Evolutionary conservation across 148 eudicot genomes (phyloP).

Genomic region (Pouteria glomerata): DNA sequence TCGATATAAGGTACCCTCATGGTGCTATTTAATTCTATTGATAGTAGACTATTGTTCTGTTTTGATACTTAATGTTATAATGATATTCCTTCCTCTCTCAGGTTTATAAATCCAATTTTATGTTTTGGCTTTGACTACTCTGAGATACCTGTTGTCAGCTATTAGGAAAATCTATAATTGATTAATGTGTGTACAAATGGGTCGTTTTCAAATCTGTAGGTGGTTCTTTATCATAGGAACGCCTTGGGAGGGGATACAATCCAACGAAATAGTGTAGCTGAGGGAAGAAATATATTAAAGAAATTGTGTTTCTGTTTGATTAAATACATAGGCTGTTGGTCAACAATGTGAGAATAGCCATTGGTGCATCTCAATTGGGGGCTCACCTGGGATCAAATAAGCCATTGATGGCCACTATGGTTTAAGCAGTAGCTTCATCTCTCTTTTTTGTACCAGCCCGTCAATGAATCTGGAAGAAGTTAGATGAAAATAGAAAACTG

Average conservation of each 20-base stretch:
- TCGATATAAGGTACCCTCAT: conserved; percentile 53
- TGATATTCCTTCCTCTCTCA: background rate
- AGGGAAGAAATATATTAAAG: background rate
- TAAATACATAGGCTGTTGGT: background rate
- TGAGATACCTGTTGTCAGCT: background rate
- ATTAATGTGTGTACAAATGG: background rate
- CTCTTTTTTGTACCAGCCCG: background rate
- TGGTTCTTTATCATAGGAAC: background rate
- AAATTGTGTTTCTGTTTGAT: background rate
- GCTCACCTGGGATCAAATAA: background rate
- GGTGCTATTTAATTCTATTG: background rate
- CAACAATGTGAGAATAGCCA: background rate
- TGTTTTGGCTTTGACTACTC: background rate
- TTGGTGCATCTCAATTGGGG: background rate
- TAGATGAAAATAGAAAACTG: background rate
- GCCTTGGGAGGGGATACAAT: background rate
- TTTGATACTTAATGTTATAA: background rate
- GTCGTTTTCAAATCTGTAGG: background rate
- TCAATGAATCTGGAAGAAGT: background rate
- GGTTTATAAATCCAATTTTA: background rate
- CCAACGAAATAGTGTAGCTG: background rate
- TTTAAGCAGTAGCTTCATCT: background rate
- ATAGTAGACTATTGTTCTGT: background rate
- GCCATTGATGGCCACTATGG: background rate
- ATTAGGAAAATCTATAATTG: background rate